Evolutionary conservation across 176 grass and related monocot genomes (phyloP).

Genomic region (Secale cereale): DNA sequence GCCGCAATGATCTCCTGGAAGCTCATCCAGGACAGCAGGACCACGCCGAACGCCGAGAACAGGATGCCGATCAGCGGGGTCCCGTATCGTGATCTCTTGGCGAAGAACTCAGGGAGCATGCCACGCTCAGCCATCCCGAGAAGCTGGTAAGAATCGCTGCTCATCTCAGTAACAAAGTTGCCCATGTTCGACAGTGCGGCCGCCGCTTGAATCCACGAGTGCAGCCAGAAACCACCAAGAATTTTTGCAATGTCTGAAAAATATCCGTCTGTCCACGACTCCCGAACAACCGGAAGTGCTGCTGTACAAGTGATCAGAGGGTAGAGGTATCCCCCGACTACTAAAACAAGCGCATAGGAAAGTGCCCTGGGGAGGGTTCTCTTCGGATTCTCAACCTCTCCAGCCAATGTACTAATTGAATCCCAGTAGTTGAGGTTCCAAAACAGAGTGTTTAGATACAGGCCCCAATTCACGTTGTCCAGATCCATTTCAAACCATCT

Average conservation of each 20-base stretch:
- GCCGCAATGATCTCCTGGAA: constrained; percentile 89
- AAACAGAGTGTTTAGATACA: constrained; percentile 89
- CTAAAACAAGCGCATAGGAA: constrained; percentile 74
- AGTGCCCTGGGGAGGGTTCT: constrained; percentile 75
- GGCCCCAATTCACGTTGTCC: constrained; percentile 65
- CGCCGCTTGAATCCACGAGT: constrained; percentile 52
- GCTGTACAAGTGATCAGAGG: constrained; percentile 76
- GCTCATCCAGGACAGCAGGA: constrained; percentile 59
- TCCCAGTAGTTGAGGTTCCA: constrained; percentile 99
- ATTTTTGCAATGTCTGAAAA: constrained; percentile 52
- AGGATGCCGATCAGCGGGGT: constrained; percentile 78
- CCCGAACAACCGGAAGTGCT: constrained; percentile 58
- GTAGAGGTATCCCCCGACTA: constrained; percentile 66
- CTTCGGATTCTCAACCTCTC: constrained; percentile 79
- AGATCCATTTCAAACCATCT: constrained; percentile 42
- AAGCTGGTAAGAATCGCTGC: constrained; percentile 77
- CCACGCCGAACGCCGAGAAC: constrained; percentile 72
- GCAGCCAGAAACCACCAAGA: constrained; percentile 54
- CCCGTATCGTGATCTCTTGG: constrained; percentile 45
- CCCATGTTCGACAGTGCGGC: constrained; percentile 90
- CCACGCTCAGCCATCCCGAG: constrained; percentile 64
- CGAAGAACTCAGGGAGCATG: constrained; percentile 60
- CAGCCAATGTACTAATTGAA: constrained; percentile 89
- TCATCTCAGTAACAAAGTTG: constrained; percentile 86
- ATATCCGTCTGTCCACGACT: constrained; percentile 75